These are phyloP conservation scores for Phialophora tarda DNA, from an alignment of 2,329 filamentous ascomycete species.

Conservation along the genomic window DNA sequence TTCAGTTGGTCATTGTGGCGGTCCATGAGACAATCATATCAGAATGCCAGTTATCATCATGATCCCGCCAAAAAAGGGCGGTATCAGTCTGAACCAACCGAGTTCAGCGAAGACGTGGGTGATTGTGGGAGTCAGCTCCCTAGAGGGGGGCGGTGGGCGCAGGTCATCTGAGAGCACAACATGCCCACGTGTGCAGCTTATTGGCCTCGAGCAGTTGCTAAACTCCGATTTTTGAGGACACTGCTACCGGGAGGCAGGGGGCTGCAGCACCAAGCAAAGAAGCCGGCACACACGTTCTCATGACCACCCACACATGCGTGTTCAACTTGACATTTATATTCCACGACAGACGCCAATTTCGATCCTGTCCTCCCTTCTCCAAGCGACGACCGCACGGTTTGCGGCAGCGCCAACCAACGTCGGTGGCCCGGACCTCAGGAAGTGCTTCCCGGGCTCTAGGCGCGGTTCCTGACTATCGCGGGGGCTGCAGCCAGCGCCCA, in stretches of 20 bases:
- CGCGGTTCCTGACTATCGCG: constrained; percentile 14
- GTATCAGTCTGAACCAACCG: constrained; percentile 5
- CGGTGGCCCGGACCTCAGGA: background rate
- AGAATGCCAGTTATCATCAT: background rate
- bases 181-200: constrained; percentile 29
- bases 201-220: constrained; percentile 21
- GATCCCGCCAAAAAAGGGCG: constrained; percentile 1
- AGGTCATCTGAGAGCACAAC: constrained; percentile 18
- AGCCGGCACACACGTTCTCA: constrained; percentile 1
- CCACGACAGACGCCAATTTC: background rate
- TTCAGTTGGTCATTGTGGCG: background rate
- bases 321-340: constrained; percentile 9
- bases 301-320: background rate
- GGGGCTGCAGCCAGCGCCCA: constrained; percentile 2
- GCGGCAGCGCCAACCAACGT: constrained; percentile 1
- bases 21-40: background rate
- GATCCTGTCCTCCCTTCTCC: background rate
- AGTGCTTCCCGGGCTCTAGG: background rate
- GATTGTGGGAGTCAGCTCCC: constrained; percentile 21
- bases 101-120: constrained; percentile 9
- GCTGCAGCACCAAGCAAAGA: constrained; percentile 10
- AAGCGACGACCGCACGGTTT: background rate
- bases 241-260: background rate
- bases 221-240: background rate
- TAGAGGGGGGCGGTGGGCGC: constrained; percentile 13